phyloP scores from a whole-genome alignment of 306 rosid genomes.

The Luffa acutangula region DNA sequence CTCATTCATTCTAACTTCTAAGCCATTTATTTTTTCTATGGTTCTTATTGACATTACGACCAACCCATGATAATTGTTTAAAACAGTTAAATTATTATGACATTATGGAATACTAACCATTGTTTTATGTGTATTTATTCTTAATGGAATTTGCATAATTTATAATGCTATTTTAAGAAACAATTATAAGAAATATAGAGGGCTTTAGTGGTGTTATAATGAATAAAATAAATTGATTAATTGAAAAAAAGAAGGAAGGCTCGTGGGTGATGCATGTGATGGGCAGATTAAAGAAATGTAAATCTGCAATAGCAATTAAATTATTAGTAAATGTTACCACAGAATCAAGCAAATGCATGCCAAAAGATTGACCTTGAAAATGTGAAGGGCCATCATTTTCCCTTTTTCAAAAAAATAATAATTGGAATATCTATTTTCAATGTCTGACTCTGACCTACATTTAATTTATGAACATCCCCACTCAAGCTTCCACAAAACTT shows the following conservation, averaged over 20 bases:
- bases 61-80: no score
- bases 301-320: background rate
- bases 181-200: background rate
- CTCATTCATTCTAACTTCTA: no score
- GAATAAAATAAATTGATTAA: background rate
- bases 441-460: background rate
- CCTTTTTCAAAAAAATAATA: background rate
- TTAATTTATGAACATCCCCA: background rate
- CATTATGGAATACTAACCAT: no score
- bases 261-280: conserved; percentile 2
- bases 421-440: background rate
- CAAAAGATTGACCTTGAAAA: background rate
- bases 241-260: background rate
- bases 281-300: background rate
- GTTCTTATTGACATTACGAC: no score
- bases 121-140: background rate
- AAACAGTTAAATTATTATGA: no score
- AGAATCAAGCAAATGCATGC: background rate
- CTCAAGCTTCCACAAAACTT: background rate
- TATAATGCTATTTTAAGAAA: background rate
- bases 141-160: background rate
- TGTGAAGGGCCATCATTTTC: background rate
- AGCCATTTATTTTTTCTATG: no score
- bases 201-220: background rate
- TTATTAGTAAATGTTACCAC: background rate